phyloP scores from a whole-genome alignment of 768 basidiomycete genomes.

The Rhodotorula graminis region DNA sequence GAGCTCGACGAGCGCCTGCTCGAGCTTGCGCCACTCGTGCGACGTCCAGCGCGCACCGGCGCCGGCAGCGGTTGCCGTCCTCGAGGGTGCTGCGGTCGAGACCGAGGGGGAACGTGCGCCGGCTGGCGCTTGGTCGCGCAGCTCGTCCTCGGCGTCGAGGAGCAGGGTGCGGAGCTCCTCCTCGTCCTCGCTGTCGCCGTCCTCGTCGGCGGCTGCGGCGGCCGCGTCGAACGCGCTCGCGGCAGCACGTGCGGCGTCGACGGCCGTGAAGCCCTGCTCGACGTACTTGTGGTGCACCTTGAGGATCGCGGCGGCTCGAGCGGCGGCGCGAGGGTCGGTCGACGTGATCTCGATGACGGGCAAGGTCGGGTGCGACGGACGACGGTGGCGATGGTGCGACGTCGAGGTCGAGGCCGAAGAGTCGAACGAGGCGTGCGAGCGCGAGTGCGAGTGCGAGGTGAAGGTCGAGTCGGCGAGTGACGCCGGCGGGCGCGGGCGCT shows the following conservation, averaged over 20 bases:
- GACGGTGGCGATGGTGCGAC: not conserved
- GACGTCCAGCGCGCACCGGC: conserved; percentile 56
- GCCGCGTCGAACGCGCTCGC: conserved; percentile 39
- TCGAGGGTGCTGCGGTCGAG: not conserved
- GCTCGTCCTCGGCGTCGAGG: conserved; percentile 34
- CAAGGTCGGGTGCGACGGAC: conserved; percentile 43
- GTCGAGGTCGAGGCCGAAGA: not conserved
- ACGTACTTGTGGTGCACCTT: conserved; percentile 88
- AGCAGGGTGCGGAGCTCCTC: conserved; percentile 29
- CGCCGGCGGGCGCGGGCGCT: not conserved
- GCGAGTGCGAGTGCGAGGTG: not conserved
- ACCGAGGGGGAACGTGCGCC: not conserved
- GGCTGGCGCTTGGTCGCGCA: not conserved
- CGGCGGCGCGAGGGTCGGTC: conserved; percentile 77
- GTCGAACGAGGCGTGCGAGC: conserved; percentile 3
- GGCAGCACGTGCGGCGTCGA: conserved; percentile 40
- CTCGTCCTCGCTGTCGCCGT: conserved; percentile 24
- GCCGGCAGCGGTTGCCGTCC: conserved; percentile 1
- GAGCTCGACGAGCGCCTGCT: conserved; percentile 70
- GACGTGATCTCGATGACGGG: conserved; percentile 78
- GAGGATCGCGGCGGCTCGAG: conserved; percentile 85
- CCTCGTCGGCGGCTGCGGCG: conserved; percentile 45
- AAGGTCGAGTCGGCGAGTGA: conserved; percentile 4
- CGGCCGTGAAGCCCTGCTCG: conserved; percentile 54
- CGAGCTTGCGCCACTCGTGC: conserved; percentile 73